Evolutionary conservation across 2,329 filamentous ascomycete species (phyloP), one percentile per base, ranked within the genome.

Genomic region (Exophiala sp.): DNA sequence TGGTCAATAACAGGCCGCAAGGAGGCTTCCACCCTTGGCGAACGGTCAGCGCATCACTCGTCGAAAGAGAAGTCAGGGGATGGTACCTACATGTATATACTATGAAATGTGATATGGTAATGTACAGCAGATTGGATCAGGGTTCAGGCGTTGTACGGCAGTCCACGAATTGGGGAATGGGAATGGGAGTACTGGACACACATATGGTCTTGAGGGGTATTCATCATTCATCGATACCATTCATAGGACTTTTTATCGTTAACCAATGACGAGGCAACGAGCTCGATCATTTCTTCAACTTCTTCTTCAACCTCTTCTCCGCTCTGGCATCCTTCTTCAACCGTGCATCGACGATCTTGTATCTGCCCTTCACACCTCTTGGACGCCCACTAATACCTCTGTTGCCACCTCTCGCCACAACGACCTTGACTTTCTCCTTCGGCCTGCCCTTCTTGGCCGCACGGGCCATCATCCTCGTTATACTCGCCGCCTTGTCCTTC

Each of bases 291-390:
- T 68, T 66, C 40, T 83, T 82, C 76, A 82, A 86, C 75, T 85
- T 88, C 78, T 95, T 91, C 68, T 81, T 79, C 60, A 83, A 67
- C 66, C 91, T 82, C 83, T 96, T 96, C 72, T 92, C 80, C 2
- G 88, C 91, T 69, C 91, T 78, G 50, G 94, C 81, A 77, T 97
- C 94, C 85, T 96, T 97, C 84, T 96, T 96, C 84, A 96, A 84
- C 63, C 94, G 82, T 11, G 89, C 78, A 74, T 97, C 92, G 50
- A 99, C 92, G 79, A 99, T 95, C 79, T 95, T 95, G 72, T 99
- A 99, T 63, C 89, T 86, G 35, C 92, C 92, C 82, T 96, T 96
- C 20, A 96, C 90, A 55, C 92, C 94, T 71, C 84, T 87, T 2
- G 94, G 94, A 64, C 92, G 80, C 16, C 91, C 92, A 69, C 88